phyloP scores from a whole-genome alignment of 805 yeast genomes.

The Saitoella complicata region DNA sequence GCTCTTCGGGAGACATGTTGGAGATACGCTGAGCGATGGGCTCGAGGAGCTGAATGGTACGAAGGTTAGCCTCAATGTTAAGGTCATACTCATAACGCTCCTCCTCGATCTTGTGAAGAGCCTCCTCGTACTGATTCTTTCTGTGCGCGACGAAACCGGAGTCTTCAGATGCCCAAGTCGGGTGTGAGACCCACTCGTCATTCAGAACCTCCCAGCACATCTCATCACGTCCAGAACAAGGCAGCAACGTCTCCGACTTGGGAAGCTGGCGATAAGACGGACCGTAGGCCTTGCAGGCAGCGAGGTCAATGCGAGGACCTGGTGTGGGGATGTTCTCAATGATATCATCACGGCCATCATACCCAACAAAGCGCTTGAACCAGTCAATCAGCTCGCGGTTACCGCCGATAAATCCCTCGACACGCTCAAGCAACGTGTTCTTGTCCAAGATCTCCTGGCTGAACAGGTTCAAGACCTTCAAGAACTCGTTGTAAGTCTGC shows the following conservation, averaged over 20 bases:
- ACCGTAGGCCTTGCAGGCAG: conserved; percentile 84
- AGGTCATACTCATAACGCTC: conserved; percentile 95
- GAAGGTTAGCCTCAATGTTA: conserved; percentile 82
- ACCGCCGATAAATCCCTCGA: conserved; percentile 69
- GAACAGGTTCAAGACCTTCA: conserved; percentile 71
- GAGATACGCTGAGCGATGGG: conserved; percentile 88
- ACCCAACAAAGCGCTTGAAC: conserved; percentile 88
- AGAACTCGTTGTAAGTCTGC: conserved; percentile 79
- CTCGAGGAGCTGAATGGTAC: conserved; percentile 90
- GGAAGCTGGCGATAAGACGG: conserved; percentile 75
- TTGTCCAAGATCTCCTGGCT: conserved; percentile 85
- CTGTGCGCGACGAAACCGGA: conserved; percentile 98
- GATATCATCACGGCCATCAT: conserved; percentile 64
- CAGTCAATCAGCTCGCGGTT: conserved; percentile 67
- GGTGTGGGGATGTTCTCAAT: conserved; percentile 78
- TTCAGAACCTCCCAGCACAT: conserved; percentile 98
- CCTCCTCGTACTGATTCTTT: conserved; percentile 94
- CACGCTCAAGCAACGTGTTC: conserved; percentile 63
- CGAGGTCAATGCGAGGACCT: conserved; percentile 79
- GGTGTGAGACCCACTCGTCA: conserved; percentile 99
- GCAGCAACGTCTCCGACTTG: conserved; percentile 86
- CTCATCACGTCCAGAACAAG: conserved; percentile 95
- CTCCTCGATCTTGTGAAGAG: conserved; percentile 85
- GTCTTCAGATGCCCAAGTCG: conserved; percentile 99
- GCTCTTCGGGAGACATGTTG: conserved; percentile 82